phyloP scores from a whole-genome alignment of 164 flowering plant genomes.

The Vitis amurensis region DNA sequence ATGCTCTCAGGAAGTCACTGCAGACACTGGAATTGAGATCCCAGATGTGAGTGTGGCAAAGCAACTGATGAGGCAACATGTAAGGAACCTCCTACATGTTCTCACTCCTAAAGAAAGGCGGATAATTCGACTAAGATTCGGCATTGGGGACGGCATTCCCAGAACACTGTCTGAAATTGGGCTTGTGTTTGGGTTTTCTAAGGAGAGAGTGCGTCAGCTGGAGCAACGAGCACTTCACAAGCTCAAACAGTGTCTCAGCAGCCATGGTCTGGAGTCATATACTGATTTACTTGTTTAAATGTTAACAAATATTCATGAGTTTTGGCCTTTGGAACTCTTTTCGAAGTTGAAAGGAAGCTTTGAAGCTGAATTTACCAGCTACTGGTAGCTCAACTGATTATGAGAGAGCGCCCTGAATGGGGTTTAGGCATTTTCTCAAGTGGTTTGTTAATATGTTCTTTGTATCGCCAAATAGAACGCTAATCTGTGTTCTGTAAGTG shows the following conservation, averaged over 20 bases:
- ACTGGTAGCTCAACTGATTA: no score
- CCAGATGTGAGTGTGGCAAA: slow-evolving; percentile 57
- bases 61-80: slow-evolving; percentile 77
- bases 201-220: slow-evolving; percentile 84
- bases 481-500: no score
- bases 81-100: slow-evolving; percentile 52
- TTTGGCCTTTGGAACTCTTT: no score
- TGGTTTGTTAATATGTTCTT: no score
- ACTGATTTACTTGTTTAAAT: slow-evolving; percentile 21
- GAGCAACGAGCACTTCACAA: slow-evolving; percentile 70
- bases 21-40: slow-evolving; percentile 60
- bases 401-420: no score
- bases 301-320: not conserved
- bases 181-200: slow-evolving; percentile 50
- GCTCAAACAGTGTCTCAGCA: slow-evolving; percentile 55
- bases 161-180: slow-evolving; percentile 67
- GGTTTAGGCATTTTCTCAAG: no score
- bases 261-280: slow-evolving; percentile 53
- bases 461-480: no score
- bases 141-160: slow-evolving; percentile 54
- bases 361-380: no score
- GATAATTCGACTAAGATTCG: slow-evolving; percentile 69
- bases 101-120: slow-evolving; percentile 69
- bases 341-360: no score
- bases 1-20: slow-evolving; percentile 70